Percentiles rank a stretch among this genome's conserved stretches.
Evolutionary conservation across 2,329 filamentous ascomycete genomes (phyloP).

Genomic region (Atkinsonella texensis): DNA sequence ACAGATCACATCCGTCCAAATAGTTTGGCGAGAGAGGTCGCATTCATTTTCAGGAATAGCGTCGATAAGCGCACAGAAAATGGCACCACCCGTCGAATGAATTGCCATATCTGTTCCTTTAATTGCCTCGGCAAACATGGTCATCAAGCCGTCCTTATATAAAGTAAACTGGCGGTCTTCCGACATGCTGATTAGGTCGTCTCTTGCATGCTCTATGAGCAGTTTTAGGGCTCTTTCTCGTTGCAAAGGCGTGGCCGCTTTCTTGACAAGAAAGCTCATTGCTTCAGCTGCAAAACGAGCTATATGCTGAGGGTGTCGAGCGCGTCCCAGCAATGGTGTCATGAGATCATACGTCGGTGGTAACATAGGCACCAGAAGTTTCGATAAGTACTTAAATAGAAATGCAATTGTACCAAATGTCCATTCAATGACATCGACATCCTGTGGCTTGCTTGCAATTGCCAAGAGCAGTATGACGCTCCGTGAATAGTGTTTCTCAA

Average conservation of each 20-base stretch:
- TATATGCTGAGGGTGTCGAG: constrained; percentile 73
- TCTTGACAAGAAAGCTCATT: constrained; percentile 84
- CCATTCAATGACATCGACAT: constrained; percentile 92
- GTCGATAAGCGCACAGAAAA: constrained; percentile 39
- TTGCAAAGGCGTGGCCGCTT: constrained; percentile 67
- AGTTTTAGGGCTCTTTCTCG: constrained; percentile 59
- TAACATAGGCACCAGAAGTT: constrained; percentile 74
- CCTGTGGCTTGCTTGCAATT: constrained; percentile 64
- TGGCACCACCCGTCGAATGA: constrained; percentile 45
- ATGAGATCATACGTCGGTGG: constrained; percentile 75
- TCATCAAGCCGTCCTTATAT: constrained; percentile 84
- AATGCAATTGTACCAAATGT: constrained; percentile 90
- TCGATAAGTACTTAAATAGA: constrained; percentile 92
- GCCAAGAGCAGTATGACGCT: constrained; percentile 65
- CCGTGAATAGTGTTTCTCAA: constrained; percentile 76
- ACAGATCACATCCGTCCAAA: constrained; percentile 54
- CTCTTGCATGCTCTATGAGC: constrained; percentile 60
- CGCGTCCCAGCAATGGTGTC: constrained; percentile 71
- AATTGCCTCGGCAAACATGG: constrained; percentile 74
- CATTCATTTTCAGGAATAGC: constrained; percentile 39
- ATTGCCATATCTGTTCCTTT: constrained; percentile 49
- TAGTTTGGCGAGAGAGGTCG: constrained; percentile 30
- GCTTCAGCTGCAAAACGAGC: constrained; percentile 89
- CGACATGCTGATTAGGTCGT: constrained; percentile 47
- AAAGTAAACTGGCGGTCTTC: constrained; percentile 49